Percentiles rank a stretch among this genome's conserved stretches.
Conservation (phyloP, 176 grass and related monocot species). For the Musa acuminata region DNA sequence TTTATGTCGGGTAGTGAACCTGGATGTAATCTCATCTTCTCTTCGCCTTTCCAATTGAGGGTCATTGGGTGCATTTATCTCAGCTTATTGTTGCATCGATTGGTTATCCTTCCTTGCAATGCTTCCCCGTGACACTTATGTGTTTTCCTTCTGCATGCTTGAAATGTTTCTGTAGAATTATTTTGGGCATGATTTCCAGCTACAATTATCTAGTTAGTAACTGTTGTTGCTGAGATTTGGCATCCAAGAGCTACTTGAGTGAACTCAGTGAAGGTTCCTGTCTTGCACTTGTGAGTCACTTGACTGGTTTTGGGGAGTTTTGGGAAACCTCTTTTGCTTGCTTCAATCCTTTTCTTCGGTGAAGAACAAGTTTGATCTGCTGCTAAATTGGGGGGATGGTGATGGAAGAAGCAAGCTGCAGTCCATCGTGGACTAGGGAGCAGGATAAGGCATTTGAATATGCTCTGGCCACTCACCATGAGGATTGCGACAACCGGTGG, state of each 20-base stretch:
- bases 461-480: neutral
- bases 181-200: neutral
- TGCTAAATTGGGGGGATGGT: neutral
- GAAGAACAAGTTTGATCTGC: too few relatives aligned
- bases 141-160: neutral
- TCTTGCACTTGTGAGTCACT: neutral
- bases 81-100: neutral
- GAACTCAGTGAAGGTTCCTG: neutral
- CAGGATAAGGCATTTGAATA: slow-evolving; percentile 9
- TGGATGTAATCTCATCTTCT: neutral
- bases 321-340: neutral
- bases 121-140: too few relatives aligned
- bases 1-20: too few relatives aligned
- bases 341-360: too few relatives aligned
- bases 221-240: neutral
- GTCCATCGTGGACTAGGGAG: neutral
- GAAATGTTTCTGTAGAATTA: neutral
- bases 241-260: neutral
- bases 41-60: neutral
- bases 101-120: too few relatives aligned
- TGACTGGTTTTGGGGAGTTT: neutral
- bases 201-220: neutral
- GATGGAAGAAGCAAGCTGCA: slow-evolving; percentile 2
- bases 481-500: slow-evolving; percentile 32
- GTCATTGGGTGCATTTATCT: neutral